Conservation (phyloP, 176 grass and related monocot genomes). For the Ensete ventricosum region DNA sequence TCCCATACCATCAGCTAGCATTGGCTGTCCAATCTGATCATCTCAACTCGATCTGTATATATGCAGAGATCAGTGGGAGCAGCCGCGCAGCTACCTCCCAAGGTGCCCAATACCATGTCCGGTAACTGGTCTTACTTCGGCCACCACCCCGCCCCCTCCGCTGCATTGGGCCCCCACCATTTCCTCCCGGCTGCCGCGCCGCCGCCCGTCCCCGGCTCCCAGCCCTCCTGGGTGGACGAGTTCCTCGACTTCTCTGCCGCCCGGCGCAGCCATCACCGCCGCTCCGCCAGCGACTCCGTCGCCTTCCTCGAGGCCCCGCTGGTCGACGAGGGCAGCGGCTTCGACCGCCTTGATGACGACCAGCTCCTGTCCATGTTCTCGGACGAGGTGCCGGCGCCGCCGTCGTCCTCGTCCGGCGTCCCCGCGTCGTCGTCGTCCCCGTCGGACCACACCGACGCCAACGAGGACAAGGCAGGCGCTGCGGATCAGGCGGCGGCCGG, state of each 20-base stretch:
- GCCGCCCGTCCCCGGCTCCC: background rate
- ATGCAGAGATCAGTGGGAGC: background rate
- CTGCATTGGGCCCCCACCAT: constrained; percentile 12
- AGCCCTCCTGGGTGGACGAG: constrained; percentile 55
- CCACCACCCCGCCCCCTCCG: constrained; percentile 32
- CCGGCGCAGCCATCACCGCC: constrained; percentile 50
- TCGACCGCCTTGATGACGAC: constrained; percentile 73
- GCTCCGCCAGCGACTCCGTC: constrained; percentile 47
- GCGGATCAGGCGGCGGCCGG: constrained; percentile 5
- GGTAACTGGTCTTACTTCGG: constrained; percentile 44
- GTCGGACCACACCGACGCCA: constrained; percentile 66
- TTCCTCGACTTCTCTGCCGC: constrained; percentile 67
- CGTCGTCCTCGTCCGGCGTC: background rate
- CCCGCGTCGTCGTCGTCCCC: constrained; percentile 22
- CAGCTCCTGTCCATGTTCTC: constrained; percentile 76
- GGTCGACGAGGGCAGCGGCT: constrained; percentile 26
- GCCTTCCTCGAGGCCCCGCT: constrained; percentile 32
- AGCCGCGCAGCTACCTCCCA: constrained; percentile 87
- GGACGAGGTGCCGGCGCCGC: constrained; percentile 27
- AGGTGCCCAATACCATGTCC: constrained; percentile 42
- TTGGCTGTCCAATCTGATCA: background rate
- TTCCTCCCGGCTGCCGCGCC: constrained; percentile 21
- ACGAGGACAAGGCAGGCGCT: constrained; percentile 28
- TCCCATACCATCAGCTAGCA: background rate
- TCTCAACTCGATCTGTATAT: background rate